phyloP scores from a whole-genome alignment of 768 basidiomycete species.

The Trametes gibbosa region DNA sequence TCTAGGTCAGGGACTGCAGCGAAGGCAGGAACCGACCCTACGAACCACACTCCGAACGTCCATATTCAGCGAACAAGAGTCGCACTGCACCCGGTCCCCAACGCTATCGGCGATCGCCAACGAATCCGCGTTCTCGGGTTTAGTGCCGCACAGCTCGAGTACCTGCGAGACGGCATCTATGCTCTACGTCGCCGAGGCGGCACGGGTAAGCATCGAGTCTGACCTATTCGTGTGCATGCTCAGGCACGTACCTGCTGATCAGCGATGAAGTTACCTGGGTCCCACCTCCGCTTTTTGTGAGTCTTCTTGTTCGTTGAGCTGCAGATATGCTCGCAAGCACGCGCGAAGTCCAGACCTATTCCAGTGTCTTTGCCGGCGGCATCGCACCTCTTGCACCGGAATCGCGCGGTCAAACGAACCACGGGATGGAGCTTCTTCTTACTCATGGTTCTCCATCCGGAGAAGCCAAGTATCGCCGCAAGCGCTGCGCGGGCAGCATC shows the following conservation, averaged over 20 bases:
- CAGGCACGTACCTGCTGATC: slow-evolving; percentile 49
- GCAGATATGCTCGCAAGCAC: slow-evolving; percentile 62
- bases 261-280: slow-evolving; percentile 48
- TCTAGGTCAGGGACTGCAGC: neutral
- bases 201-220: neutral
- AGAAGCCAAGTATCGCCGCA: slow-evolving; percentile 45
- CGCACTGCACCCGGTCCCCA: slow-evolving; percentile 41
- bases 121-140: slow-evolving; percentile 32
- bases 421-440: slow-evolving; percentile 49
- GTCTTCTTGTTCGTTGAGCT: slow-evolving; percentile 27
- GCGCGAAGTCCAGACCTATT: slow-evolving; percentile 52
- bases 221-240: neutral
- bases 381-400: slow-evolving; percentile 53
- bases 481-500: slow-evolving; percentile 43
- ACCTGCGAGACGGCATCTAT: slow-evolving; percentile 41
- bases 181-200: slow-evolving; percentile 38
- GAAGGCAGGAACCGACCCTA: neutral
- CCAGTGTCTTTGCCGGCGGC: slow-evolving; percentile 32
- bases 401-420: slow-evolving; percentile 56
- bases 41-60: slow-evolving; percentile 44
- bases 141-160: slow-evolving; percentile 31
- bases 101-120: slow-evolving; percentile 22
- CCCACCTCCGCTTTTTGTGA: slow-evolving; percentile 40
- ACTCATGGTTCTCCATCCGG: slow-evolving; percentile 51
- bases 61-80: slow-evolving; percentile 52